A percentile compares a stretch with the other conserved stretches of the same genome.
phyloP scores from a whole-genome alignment of 768 basidiomycete species.

The Mrakia frigida region DNA sequence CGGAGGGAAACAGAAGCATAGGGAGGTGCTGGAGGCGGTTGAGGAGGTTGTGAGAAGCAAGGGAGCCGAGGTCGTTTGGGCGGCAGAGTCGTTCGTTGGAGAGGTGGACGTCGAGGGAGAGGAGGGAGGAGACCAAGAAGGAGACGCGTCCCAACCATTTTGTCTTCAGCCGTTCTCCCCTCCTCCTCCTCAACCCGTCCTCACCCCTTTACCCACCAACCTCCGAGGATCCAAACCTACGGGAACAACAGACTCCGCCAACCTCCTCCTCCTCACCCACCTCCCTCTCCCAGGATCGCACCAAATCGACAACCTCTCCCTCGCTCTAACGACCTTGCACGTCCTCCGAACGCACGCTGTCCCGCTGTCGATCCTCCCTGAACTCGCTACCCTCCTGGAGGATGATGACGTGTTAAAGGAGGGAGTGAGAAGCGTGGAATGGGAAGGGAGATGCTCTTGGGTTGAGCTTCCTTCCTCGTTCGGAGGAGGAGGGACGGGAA shows the following conservation, averaged over 20 bases:
- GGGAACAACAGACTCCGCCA: not conserved
- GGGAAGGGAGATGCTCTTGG: constrained; percentile 81
- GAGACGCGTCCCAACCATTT: not conserved
- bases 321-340: constrained; percentile 61
- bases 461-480: constrained; percentile 28
- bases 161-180: constrained; percentile 25
- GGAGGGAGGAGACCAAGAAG: not conserved
- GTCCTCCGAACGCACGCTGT: constrained; percentile 51
- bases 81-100: not conserved
- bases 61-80: constrained; percentile 30
- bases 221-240: not conserved
- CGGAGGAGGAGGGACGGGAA: no score
- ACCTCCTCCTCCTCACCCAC: constrained; percentile 10
- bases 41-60: constrained; percentile 32
- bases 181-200: constrained; percentile 27
- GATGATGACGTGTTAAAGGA: constrained; percentile 48
- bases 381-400: constrained; percentile 47
- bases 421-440: constrained; percentile 60
- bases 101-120: not conserved
- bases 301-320: constrained; percentile 76
- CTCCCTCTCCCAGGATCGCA: constrained; percentile 74
- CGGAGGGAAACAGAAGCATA: constrained; percentile 45
- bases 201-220: constrained; percentile 31
- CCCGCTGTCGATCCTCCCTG: constrained; percentile 37
- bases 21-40: constrained; percentile 50